Percentiles rank a stretch among this genome's conserved stretches.
phyloP scores from a whole-genome alignment of 2,329 filamentous ascomycete genomes.

The Grosmannia huntii region DNA sequence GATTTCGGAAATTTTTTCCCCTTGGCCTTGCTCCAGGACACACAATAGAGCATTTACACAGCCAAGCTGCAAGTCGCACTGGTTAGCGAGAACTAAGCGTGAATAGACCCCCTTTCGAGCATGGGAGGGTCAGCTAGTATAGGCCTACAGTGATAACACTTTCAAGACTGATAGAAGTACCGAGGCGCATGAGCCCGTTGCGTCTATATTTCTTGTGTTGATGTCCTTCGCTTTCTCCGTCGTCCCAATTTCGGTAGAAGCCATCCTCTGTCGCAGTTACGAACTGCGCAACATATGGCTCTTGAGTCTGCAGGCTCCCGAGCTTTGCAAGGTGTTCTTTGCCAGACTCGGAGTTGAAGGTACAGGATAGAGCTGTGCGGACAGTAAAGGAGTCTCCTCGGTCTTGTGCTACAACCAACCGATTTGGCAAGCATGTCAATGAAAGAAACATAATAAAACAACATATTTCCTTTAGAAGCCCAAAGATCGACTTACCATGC shows the following conservation, averaged over 20 bases:
- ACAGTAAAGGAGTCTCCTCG: constrained; percentile 29
- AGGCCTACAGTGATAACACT: constrained; percentile 52
- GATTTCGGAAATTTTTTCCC: constrained; percentile 39
- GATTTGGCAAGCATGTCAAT: neutral
- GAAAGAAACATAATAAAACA: neutral
- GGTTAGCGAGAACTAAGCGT: neutral
- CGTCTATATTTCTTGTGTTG: constrained; percentile 38
- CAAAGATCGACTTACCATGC: neutral
- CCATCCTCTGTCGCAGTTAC: constrained; percentile 13
- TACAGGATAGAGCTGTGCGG: constrained; percentile 54
- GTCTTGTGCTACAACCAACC: neutral
- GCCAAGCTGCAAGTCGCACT: constrained; percentile 39
- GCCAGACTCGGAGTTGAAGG: constrained; percentile 59
- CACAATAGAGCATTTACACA: constrained; percentile 81
- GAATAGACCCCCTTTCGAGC: neutral
- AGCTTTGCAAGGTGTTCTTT: constrained; percentile 53
- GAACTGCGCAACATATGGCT: constrained; percentile 47
- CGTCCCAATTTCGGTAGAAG: neutral
- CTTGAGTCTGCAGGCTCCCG: constrained; percentile 32
- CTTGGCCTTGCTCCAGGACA: constrained; percentile 51
- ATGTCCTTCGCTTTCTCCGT: constrained; percentile 24
- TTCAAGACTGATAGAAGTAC: constrained; percentile 60
- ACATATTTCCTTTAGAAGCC: neutral
- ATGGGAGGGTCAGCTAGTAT: neutral
- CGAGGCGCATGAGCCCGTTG: constrained; percentile 54